phyloP scores from a whole-genome alignment of 2,329 filamentous ascomycete genomes.

The Apiospora sp. region DNA sequence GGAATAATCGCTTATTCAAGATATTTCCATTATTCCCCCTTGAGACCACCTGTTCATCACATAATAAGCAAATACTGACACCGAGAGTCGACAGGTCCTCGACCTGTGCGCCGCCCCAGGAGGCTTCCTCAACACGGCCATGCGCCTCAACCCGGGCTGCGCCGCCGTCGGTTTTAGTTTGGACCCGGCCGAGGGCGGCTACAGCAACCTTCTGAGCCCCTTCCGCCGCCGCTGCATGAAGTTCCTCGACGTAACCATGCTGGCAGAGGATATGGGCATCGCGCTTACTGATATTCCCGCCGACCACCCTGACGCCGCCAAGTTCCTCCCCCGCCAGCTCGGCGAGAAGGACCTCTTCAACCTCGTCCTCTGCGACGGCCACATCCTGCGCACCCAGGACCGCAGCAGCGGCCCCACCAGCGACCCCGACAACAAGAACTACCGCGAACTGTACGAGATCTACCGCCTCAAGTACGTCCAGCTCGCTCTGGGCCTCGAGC shows the following conservation, averaged over 20 bases:
- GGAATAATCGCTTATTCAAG: too few species aligned
- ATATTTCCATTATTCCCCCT: too few species aligned
- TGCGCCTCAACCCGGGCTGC: slow-evolving; percentile 47
- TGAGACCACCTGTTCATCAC: too few species aligned
- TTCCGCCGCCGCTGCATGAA: slow-evolving; percentile 31
- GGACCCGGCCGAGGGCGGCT: slow-evolving; percentile 49
- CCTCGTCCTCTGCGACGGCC: slow-evolving; percentile 47
- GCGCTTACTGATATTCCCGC: slow-evolving; percentile 38
- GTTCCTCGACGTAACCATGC: slow-evolving; percentile 59
- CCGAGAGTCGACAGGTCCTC: slow-evolving; percentile 44
- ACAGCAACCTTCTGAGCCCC: slow-evolving; percentile 43
- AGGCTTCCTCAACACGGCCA: slow-evolving; percentile 52
- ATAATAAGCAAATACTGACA: too few species aligned
- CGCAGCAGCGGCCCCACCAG: slow-evolving; percentile 13
- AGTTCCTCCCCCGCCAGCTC: slow-evolving; percentile 41
- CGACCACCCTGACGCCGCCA: slow-evolving; percentile 41
- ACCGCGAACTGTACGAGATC: slow-evolving; percentile 34
- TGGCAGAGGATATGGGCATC: slow-evolving; percentile 51
- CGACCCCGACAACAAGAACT: slow-evolving; percentile 30
- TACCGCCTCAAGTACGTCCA: slow-evolving; percentile 34
- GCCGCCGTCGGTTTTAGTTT: slow-evolving; percentile 50
- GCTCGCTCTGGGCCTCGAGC: slow-evolving; percentile 46
- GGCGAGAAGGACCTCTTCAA: slow-evolving; percentile 49
- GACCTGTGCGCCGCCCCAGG: slow-evolving; percentile 66
- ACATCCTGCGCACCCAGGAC: slow-evolving; percentile 39